These are phyloP conservation scores for Cardiosporidium cionae DNA, from an alignment of 169 alveolate species.

Conservation along the genomic window DNA sequence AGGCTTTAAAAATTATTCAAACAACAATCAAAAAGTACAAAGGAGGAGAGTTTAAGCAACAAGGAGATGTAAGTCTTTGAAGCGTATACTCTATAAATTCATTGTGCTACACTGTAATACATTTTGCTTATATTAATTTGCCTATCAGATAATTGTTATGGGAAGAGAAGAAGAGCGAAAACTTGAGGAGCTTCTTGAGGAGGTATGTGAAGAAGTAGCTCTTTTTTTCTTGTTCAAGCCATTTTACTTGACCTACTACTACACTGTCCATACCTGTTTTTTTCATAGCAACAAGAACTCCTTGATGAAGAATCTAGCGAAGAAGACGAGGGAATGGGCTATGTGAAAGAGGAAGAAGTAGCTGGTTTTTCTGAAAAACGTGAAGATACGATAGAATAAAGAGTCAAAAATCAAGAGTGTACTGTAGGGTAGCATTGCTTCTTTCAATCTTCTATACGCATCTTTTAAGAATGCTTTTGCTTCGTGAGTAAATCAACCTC, in stretches of 20 bases:
- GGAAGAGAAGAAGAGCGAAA: conserved; percentile 36
- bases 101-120: not conserved
- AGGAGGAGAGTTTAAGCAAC: conserved; percentile 36
- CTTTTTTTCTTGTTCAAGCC: not conserved
- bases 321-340: conserved; percentile 37
- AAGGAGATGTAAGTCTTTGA: conserved; percentile 16
- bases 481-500: too few relatives aligned
- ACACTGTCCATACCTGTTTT: not conserved
- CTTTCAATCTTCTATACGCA: too few relatives aligned
- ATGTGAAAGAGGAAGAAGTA: conserved; percentile 17
- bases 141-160: conserved; percentile 19
- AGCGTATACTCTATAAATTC: not conserved
- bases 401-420: too few relatives aligned
- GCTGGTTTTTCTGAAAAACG: too few relatives aligned
- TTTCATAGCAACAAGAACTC: not conserved
- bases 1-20: conserved; percentile 19
- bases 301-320: too few relatives aligned
- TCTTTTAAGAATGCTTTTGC: too few relatives aligned
- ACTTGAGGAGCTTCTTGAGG: conserved; percentile 23
- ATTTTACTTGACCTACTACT: not conserved
- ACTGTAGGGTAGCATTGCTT: too few relatives aligned
- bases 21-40: conserved; percentile 7
- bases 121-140: not conserved
- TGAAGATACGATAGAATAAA: too few relatives aligned
- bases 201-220: not conserved